These are phyloP conservation scores for Mycena vitilis DNA, from an alignment of 768 basidiomycete genomes.

Conservation along the genomic window DNA sequence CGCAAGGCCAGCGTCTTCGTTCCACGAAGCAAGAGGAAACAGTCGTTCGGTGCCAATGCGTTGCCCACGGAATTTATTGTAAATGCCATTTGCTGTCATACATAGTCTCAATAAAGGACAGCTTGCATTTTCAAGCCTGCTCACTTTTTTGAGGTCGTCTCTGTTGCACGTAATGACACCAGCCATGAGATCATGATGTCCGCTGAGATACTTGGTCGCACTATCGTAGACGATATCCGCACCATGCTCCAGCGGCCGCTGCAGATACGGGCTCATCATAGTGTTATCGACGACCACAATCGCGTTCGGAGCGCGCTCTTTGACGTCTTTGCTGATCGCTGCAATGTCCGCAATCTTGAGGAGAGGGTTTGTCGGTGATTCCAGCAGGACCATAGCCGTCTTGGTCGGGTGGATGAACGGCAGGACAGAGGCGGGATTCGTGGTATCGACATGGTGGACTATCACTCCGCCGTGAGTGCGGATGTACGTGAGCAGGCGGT, in stretches of 20 bases:
- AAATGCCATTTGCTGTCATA: conserved; percentile 82
- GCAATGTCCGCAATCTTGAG: conserved; percentile 95
- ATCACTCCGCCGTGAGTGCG: conserved; percentile 87
- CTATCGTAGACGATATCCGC: conserved; percentile 98
- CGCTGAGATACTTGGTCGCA: conserved; percentile 96
- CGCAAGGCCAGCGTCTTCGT: conserved; percentile 96
- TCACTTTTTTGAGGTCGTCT: conserved; percentile 88
- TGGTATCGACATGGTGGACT: conserved; percentile 95
- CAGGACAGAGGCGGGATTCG: conserved; percentile 71
- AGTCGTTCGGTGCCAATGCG: conserved; percentile 94
- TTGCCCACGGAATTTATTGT: conserved; percentile 95
- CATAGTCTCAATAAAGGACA: conserved; percentile 18
- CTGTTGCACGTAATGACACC: conserved; percentile 93
- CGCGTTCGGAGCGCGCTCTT: conserved; percentile 83
- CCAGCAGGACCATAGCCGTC: conserved; percentile 95
- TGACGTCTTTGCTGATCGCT: conserved; percentile 84
- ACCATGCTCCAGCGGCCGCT: conserved; percentile 94
- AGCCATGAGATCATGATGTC: conserved; percentile 99
- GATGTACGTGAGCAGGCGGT: conserved; percentile 92
- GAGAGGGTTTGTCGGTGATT: conserved; percentile 97
- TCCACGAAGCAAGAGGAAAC: conserved; percentile 94
- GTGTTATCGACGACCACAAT: conserved; percentile 95
- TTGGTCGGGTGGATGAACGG: conserved; percentile 76
- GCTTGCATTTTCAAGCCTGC: conserved; percentile 20
- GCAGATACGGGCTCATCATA: conserved; percentile 99